Evolutionary conservation across 1,284 basidiomycete genomes (phyloP), one percentile per base, ranked within the genome.

Genomic region (Sanguinoderma infundibulare): DNA sequence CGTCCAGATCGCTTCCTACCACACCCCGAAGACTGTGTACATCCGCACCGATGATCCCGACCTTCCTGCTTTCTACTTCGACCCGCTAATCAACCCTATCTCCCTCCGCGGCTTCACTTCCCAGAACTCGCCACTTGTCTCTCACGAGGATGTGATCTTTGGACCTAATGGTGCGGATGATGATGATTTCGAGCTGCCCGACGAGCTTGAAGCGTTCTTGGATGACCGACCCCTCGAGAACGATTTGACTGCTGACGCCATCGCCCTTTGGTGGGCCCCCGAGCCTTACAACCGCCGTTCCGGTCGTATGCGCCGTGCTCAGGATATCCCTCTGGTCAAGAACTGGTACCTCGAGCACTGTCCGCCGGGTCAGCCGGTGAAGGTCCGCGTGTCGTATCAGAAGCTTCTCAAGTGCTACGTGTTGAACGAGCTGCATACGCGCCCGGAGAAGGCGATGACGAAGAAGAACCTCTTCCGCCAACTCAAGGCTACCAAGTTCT

Each of bases 11-110:
- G 92, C 94, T 20, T 84, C 90, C 6, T 99, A 99, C 76, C 98
- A 99, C 75, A 85, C 86, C 52, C 94, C 96, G 20, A 98, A 98
- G 83, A 98, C 94, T 70, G 95, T 99, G 60, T 99, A 98, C 78
- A 98, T 99, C 75, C 94, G 96, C 62, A 98, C 97, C 24, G 98
- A 99, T 67, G 97, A 99, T 74, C 98, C 98, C 36, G 96, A 99
- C 77, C 84, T 99, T 24, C 98, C 98, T n/a, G 95, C 98, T 0
- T 99, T 99, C 82, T 99, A 98, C 81, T 99, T 98, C 73, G 98
- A 99, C 76, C 97, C 98, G 0, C 87, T 98, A 65, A 97, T 99
- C 78, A 98, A 98, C 74, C 96, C 95, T 12, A 93, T 98, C 68
- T 97, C 96, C 10, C 82, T 95, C 20, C 93, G 96, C 30, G 92